A percentile compares a stretch with the other conserved stretches of the same genome.
Evolutionary conservation across 192 early-diverging fungal genomes (phyloP).

Genomic region (Powellomyces hirtus): DNA sequence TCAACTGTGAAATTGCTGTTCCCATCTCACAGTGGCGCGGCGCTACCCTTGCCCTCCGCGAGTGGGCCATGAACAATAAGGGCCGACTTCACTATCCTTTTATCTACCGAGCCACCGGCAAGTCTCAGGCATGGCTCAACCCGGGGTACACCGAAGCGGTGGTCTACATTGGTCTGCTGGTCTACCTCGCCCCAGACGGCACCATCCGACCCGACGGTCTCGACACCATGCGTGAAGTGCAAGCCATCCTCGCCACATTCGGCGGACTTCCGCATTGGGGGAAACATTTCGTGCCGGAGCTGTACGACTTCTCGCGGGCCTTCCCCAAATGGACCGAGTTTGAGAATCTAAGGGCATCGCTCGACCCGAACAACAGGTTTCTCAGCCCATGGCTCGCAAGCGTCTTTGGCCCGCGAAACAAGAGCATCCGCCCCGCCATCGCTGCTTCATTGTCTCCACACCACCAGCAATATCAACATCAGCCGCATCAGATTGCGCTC

Average conservation of each 20-base stretch:
- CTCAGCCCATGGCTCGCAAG: neutral
- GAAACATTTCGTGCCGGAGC: conserved; percentile 33
- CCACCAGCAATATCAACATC: no score
- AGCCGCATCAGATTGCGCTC: no score
- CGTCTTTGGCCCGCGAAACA: neutral
- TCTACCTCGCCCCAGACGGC: conserved; percentile 32
- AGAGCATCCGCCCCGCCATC: no score
- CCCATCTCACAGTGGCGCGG: conserved; percentile 20
- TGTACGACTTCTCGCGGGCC: conserved; percentile 15
- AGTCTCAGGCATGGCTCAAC: conserved; percentile 23
- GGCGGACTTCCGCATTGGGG: conserved; percentile 36
- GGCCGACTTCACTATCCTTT: conserved; percentile 33
- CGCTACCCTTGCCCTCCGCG: conserved; percentile 13
- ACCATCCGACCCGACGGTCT: conserved; percentile 21
- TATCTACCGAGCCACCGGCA: conserved; percentile 34
- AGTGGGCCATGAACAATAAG: conserved; percentile 1
- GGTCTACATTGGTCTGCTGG: conserved; percentile 36
- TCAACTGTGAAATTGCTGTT: conserved; percentile 42
- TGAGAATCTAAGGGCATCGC: neutral
- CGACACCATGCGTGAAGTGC: conserved; percentile 26
- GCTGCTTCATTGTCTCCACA: no score
- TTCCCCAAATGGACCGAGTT: conserved; percentile 13
- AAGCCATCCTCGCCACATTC: conserved; percentile 28
- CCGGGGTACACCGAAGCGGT: conserved; percentile 10
- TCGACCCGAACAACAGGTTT: conserved; percentile 7